phyloP scores from a whole-genome alignment of 2,329 filamentous ascomycete species.

The Lomentospora prolificans region DNA sequence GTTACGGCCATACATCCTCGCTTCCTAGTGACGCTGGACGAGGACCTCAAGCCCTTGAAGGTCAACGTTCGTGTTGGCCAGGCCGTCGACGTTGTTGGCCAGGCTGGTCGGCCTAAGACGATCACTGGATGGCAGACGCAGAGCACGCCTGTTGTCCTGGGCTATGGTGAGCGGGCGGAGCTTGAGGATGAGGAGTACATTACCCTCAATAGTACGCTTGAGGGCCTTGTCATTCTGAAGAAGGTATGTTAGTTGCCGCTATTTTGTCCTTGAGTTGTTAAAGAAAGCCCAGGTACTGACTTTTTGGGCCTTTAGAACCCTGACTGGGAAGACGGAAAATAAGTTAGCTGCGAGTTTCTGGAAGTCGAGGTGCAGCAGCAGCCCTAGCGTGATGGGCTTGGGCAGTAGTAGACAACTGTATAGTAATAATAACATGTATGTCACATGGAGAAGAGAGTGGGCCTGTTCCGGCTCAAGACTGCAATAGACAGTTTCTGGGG shows the following conservation, averaged over 20 bases:
- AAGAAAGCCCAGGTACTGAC: neutral
- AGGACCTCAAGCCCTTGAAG: constrained; percentile 84
- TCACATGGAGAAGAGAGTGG: neutral
- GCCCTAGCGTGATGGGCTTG: neutral
- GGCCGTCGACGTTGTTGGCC: constrained; percentile 94
- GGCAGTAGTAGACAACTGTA: neutral
- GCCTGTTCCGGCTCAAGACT: neutral
- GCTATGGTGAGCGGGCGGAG: constrained; percentile 93
- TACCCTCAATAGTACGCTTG: constrained; percentile 78
- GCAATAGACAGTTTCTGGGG: neutral
- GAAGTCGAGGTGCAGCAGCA: neutral
- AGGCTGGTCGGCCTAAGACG: constrained; percentile 94
- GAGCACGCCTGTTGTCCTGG: constrained; percentile 90
- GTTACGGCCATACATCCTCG: constrained; percentile 94
- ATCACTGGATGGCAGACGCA: constrained; percentile 99
- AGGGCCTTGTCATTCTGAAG: constrained; percentile 90
- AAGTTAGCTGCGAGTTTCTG: neutral
- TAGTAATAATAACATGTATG: constrained; percentile 1
- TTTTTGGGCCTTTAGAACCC: constrained; percentile 4
- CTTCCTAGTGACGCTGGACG: constrained; percentile 92
- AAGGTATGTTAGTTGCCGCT: constrained; percentile 65
- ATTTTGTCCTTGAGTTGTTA: neutral
- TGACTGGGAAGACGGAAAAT: constrained; percentile 9
- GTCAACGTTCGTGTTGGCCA: constrained; percentile 97
- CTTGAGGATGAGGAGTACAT: constrained; percentile 97